Conservation (phyloP, 306 rosid species). For the Begonia fuchsioides region DNA sequence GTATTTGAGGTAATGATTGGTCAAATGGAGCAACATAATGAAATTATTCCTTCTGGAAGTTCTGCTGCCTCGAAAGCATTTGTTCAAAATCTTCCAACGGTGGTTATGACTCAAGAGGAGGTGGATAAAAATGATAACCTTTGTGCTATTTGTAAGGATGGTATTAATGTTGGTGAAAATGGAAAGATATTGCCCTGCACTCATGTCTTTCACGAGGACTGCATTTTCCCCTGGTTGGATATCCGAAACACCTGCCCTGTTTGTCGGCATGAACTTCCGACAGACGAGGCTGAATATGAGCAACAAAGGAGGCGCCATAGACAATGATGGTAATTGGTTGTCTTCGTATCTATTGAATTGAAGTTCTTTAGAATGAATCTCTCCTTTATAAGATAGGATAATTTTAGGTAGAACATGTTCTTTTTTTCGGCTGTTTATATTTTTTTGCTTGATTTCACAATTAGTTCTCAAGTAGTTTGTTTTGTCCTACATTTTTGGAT, state of each 20-base stretch:
- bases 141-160: slow-evolving; percentile 78
- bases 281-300: slow-evolving; percentile 63
- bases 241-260: slow-evolving; percentile 86
- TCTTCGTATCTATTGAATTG: neutral
- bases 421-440: too few species aligned
- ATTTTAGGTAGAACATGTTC: too few species aligned
- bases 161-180: slow-evolving; percentile 30
- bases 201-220: slow-evolving; percentile 62
- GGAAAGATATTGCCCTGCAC: slow-evolving; percentile 55
- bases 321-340: slow-evolving; percentile 8
- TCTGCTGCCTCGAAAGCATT: slow-evolving; percentile 36
- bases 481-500: too few species aligned
- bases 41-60: slow-evolving; percentile 13
- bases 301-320: slow-evolving; percentile 21
- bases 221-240: slow-evolving; percentile 71
- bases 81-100: slow-evolving; percentile 34
- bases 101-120: slow-evolving; percentile 33
- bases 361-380: too few species aligned
- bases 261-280: slow-evolving; percentile 66
- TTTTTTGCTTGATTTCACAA: too few species aligned
- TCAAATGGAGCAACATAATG: slow-evolving; percentile 22
- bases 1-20: slow-evolving; percentile 44
- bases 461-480: too few species aligned
- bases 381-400: too few species aligned
- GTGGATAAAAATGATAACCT: slow-evolving; percentile 22